Evolutionary conservation across 805 yeast genomes (phyloP).

Genomic region (Wickerhamiella azymoides): DNA sequence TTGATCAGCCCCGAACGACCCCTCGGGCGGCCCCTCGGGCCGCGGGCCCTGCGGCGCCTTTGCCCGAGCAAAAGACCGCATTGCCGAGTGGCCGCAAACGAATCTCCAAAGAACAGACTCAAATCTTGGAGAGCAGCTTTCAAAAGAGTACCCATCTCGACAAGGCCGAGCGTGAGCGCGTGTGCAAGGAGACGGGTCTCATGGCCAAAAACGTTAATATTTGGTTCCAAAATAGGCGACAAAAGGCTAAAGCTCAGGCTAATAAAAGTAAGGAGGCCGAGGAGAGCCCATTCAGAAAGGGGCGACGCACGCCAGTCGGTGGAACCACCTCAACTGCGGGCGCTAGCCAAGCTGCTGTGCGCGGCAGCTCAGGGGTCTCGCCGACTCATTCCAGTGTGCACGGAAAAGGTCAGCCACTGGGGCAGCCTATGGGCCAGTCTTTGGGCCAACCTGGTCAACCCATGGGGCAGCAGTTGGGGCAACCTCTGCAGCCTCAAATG

Average conservation of each 20-base stretch:
- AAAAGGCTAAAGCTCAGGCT: slow-evolving; percentile 38
- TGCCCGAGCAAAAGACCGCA: background rate
- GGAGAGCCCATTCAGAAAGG: background rate
- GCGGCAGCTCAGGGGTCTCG: too few species aligned
- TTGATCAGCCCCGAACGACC: background rate
- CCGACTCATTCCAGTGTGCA: too few species aligned
- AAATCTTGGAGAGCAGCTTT: slow-evolving; percentile 54
- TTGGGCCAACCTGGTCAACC: too few species aligned
- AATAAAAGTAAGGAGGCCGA: slow-evolving; percentile 11
- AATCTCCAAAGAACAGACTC: slow-evolving; percentile 26
- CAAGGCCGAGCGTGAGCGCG: slow-evolving; percentile 51
- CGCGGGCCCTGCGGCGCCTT: background rate
- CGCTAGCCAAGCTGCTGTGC: too few species aligned
- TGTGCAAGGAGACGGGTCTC: slow-evolving; percentile 60
- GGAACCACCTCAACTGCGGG: too few species aligned
- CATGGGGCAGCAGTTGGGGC: too few species aligned
- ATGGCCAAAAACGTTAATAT: slow-evolving; percentile 77
- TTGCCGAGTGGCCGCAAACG: slow-evolving; percentile 15
- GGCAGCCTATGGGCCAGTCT: too few species aligned
- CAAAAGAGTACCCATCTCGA: slow-evolving; percentile 62
- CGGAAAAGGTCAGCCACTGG: too few species aligned
- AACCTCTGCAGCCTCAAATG: too few species aligned
- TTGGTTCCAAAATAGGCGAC: slow-evolving; percentile 84
- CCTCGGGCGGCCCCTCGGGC: background rate
- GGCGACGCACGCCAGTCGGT: too few species aligned